These are phyloP conservation scores for Mycena olivaceomarginata DNA, from an alignment of 768 basidiomycete species.

Conservation along the genomic window DNA sequence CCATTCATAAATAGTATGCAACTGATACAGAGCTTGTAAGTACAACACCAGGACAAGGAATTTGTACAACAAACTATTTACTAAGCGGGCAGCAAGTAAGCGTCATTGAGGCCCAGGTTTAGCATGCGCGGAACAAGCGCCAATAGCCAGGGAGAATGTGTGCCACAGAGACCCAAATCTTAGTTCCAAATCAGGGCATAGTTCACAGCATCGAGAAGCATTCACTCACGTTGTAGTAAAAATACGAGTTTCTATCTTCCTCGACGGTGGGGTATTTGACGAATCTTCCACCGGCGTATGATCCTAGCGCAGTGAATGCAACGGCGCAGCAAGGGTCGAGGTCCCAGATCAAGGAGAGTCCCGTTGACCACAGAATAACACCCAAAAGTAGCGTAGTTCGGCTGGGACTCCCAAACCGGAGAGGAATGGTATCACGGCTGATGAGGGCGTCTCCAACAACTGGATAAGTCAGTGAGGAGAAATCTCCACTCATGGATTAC, in stretches of 20 bases:
- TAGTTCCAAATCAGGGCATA: background rate
- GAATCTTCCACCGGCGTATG: constrained; percentile 55
- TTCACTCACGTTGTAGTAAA: constrained; percentile 58
- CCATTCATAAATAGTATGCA: too few relatives aligned
- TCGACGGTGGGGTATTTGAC: constrained; percentile 50
- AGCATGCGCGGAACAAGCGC: constrained; percentile 43
- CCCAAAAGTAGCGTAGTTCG: constrained; percentile 50
- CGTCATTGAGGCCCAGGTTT: too few relatives aligned
- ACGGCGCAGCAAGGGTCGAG: constrained; percentile 49
- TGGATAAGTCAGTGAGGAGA: constrained; percentile 47
- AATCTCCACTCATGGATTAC: constrained; percentile 15
- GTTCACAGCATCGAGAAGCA: too few relatives aligned
- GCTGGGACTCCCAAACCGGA: constrained; percentile 57
- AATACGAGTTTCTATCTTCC: constrained; percentile 59
- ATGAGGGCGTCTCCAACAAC: constrained; percentile 58
- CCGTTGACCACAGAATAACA: constrained; percentile 58
- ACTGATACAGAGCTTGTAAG: too few relatives aligned
- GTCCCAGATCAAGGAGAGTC: constrained; percentile 56
- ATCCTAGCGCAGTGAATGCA: constrained; percentile 52
- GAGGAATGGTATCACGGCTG: constrained; percentile 63
- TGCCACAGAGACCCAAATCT: constrained; percentile 60
- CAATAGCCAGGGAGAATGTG: constrained; percentile 59
- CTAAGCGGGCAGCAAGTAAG: too few relatives aligned
- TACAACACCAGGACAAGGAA: too few relatives aligned
- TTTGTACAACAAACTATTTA: too few relatives aligned